Base-by-base conservation (phyloP, 306 rosid genomes). In the Ochetophila trinervis region DNA sequence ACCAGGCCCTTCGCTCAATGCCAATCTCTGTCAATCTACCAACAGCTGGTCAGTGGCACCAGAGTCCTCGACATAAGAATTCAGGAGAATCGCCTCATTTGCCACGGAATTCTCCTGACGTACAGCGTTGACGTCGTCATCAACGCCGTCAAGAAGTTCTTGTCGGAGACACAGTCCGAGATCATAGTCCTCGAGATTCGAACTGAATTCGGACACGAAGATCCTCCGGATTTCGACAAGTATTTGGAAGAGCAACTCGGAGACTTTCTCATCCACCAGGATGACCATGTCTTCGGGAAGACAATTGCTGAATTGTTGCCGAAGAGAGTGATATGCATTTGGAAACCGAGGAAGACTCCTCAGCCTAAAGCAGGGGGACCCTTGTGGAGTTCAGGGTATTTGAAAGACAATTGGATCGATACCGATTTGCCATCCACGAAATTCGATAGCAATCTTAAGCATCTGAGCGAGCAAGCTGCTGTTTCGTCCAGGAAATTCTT, bases 1-100 rank as follows among this genome's bases (percentile, higher is more conserved):
- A 76, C 98, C 48, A 90, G 98, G 2, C 98, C 96, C 19, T 89
- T 92, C 44, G 98, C 96, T 3, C 96, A 92, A 63, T 92, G 96
- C 55, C 98, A 92, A 62, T 73, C 88, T 5, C 21, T 87, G 9
- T 89, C 98, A 7, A 79, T 93, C 62, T 89, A 93, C 58, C n/a
- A 65, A 0, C 98, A 93, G 71, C 93, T 93, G 4, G 78, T 27
- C 12, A 12, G 6, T 0, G 96, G 95, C 1, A 40, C 91, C 1
- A 76, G 93, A 4, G 75, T 89, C 0, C 73, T 92, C 5, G 98
- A 92, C 55, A 79, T 92, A 21, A 86, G 98, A 0, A 81, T 92
- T 16, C 86, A 89, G 62, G 75, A 89, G 66, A 68, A 87, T 37
- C 89, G 89, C 3, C 69, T 62, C 0, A 75, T 89, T 6, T 92